Conservation (phyloP, 768 basidiomycete genomes). For the Rickenella mellea region DNA sequence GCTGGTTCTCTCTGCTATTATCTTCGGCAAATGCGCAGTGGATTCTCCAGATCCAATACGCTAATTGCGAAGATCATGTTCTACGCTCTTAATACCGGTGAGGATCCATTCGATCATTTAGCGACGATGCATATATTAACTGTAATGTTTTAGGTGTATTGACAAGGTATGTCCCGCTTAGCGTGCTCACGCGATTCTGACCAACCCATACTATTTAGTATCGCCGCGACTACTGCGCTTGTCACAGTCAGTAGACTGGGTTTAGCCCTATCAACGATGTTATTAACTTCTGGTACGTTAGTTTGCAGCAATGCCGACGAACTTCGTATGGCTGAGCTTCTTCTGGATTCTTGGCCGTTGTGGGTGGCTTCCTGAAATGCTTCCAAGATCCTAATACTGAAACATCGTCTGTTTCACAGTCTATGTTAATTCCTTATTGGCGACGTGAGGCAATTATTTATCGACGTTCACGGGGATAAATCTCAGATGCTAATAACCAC, state of each 20-base stretch:
- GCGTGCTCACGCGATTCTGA: not conserved
- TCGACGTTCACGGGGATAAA: too few relatives aligned
- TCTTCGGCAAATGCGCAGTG: too few relatives aligned
- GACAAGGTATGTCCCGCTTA: constrained; percentile 23
- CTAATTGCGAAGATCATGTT: constrained; percentile 32
- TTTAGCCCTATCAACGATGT: too few relatives aligned
- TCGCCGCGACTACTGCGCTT: constrained; percentile 31
- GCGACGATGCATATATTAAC: too few relatives aligned
- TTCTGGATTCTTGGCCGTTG: constrained; percentile 46
- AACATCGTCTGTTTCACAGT: constrained; percentile 24
- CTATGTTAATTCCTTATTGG: constrained; percentile 42
- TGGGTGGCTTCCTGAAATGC: constrained; percentile 15
- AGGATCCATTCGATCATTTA: too few relatives aligned
- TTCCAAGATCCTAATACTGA: too few relatives aligned
- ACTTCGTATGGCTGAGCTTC: constrained; percentile 38
- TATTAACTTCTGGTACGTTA: too few relatives aligned
- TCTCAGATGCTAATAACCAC: too few relatives aligned
- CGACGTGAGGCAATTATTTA: too few relatives aligned
- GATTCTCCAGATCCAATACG: constrained; percentile 34
- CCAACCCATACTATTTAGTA: constrained; percentile 12
- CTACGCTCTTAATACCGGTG: constrained; percentile 36
- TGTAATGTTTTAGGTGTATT: too few relatives aligned
- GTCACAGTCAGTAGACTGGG: constrained; percentile 23
- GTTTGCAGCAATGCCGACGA: constrained; percentile 37
- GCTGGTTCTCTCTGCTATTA: too few relatives aligned